phyloP scores from a whole-genome alignment of 208 protist genomes.

The Leishmania lainsoni region DNA sequence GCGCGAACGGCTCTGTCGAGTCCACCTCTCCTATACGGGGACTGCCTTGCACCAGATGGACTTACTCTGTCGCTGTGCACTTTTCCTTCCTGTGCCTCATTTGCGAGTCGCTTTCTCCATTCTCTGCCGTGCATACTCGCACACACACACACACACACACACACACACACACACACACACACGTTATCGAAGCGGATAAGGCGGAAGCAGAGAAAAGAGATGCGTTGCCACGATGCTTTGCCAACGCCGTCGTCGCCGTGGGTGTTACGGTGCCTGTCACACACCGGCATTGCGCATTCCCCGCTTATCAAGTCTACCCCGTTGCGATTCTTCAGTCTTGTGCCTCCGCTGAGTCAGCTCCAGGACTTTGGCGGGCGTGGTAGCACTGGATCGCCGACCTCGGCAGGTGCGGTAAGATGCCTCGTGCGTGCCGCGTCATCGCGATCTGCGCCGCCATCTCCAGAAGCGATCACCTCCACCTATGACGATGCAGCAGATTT shows the following conservation, averaged over 20 bases:
- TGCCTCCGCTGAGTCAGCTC: background rate
- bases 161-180: conserved; percentile 9
- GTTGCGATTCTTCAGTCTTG: background rate
- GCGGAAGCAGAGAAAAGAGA: background rate
- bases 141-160: conserved; percentile 12
- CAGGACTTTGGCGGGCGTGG: background rate
- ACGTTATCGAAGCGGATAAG: background rate
- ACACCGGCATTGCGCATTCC: background rate
- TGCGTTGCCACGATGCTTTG: background rate
- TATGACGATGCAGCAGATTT: background rate
- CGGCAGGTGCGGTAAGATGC: background rate
- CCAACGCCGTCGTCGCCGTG: background rate
- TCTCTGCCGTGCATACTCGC: background rate
- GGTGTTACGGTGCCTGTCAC: background rate
- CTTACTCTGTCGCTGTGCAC: background rate
- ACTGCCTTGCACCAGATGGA: background rate
- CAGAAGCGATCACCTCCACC: background rate
- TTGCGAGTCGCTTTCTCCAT: background rate
- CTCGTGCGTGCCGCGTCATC: background rate
- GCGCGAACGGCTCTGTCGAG: background rate
- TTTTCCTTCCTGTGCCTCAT: background rate
- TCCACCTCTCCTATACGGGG: background rate
- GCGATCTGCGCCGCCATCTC: background rate
- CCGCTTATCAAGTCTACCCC: background rate
- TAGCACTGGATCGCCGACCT: background rate